Percentiles rank a stretch among this genome's conserved stretches.
phyloP scores from a whole-genome alignment of 805 yeast genomes.

The Lipomyces sp. region DNA sequence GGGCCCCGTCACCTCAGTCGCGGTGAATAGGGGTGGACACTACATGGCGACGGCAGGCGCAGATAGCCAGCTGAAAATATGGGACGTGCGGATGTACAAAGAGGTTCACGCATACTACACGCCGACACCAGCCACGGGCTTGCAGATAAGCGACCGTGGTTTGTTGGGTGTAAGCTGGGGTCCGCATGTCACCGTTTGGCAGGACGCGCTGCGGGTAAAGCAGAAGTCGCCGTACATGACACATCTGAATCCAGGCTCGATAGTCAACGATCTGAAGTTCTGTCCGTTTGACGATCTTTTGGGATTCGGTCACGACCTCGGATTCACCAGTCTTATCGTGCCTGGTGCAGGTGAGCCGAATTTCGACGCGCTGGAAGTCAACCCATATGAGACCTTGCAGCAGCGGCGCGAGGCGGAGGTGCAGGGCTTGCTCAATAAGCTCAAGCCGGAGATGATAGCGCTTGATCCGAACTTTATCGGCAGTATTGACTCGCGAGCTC shows the following conservation, averaged over 20 bases:
- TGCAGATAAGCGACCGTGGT: constrained; percentile 84
- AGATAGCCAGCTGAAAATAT: constrained; percentile 77
- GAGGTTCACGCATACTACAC: constrained; percentile 60
- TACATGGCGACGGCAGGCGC: constrained; percentile 93
- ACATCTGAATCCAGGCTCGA: constrained; percentile 77
- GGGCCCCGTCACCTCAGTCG: constrained; percentile 83
- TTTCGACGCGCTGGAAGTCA: constrained; percentile 86
- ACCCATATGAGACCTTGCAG: constrained; percentile 86
- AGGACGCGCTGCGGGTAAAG: constrained; percentile 65
- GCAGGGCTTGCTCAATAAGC: constrained; percentile 74
- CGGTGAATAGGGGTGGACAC: constrained; percentile 85
- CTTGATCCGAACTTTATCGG: constrained; percentile 89
- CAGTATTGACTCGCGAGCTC: constrained; percentile 68
- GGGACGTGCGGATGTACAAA: constrained; percentile 87
- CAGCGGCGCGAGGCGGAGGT: constrained; percentile 95
- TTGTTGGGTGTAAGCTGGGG: constrained; percentile 91
- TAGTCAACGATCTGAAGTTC: constrained; percentile 61
- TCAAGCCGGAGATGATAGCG: constrained; percentile 88
- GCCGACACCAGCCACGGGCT: constrained; percentile 81
- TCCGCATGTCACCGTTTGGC: constrained; percentile 92
- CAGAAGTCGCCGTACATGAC: constrained; percentile 90
- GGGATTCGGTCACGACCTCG: constrained; percentile 78
- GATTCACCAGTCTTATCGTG: constrained; percentile 78
- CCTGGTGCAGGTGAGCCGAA: constrained; percentile 99
- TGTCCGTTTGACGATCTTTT: constrained; percentile 97